Evolutionary conservation across 2,329 filamentous ascomycete genomes (phyloP), one percentile per base, ranked within the genome.

Genomic region (Onygenales sp.): DNA sequence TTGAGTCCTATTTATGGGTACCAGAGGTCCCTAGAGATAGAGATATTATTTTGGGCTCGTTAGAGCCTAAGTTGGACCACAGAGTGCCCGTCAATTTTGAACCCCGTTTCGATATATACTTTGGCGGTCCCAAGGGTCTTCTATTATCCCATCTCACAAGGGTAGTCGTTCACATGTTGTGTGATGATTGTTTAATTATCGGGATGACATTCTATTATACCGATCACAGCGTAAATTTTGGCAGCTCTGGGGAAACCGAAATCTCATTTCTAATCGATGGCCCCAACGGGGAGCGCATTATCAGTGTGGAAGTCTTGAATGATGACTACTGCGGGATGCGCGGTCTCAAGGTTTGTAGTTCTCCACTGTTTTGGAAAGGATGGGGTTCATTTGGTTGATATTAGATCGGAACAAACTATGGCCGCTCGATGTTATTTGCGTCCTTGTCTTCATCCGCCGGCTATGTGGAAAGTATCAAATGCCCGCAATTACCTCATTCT

Each of bases 221-320:
- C 17, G 36, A 52, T 8, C 5, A 34, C 6, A 48, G 14, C 32
- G 6, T 52, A 7, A 34, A 3, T 10, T 52, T 51, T 27, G 53
- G 53, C 4, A 31, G 14, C 13, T n/a, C 34, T 2, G 48, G 43
- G 3, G 40, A 17, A 27, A 21, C 32, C n/a, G 49, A 21, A 33
- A 17, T 54, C 7, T 42, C 52, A 5, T 10, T 51, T n/a, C 8
- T 52, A 13, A 52, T 54, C 32, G 32, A 48, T 42, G 53, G 49
- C 2, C 48, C 52, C 1, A 33, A 42, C 6, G 52, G 52, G 11
- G 53, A 54, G 37, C 53, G 53, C 33, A 54, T 54, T 47, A 14
- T 33, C 8, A 27, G 36, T 8, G 8, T 48, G 13, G 31, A 37
- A 4, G 31, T 52, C 9, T 8, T 54, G 36, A 11, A n/a, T 3